phyloP scores from a whole-genome alignment of 805 yeast genomes.

The Jamesozyma gamospora region DNA sequence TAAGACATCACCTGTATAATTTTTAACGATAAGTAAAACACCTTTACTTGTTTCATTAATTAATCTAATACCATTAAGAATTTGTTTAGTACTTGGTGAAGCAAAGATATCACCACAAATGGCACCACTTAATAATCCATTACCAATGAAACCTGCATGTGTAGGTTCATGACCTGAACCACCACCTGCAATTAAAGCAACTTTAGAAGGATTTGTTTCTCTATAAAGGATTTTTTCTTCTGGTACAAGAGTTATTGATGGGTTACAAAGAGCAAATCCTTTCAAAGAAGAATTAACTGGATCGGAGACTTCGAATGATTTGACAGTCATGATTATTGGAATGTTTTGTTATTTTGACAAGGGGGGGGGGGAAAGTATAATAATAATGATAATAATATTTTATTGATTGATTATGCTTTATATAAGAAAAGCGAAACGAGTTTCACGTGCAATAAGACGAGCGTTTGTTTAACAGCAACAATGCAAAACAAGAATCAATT shows the following conservation, averaged over 20 bases:
- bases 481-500: too few species aligned
- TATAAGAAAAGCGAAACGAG: too few species aligned
- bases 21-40: conserved; percentile 71
- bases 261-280: conserved; percentile 32
- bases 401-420: too few species aligned
- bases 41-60: conserved; percentile 37
- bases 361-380: too few species aligned
- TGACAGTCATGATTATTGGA: conserved; percentile 10
- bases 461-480: too few species aligned
- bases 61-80: conserved; percentile 49
- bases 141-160: conserved; percentile 86
- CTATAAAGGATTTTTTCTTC: conserved; percentile 33
- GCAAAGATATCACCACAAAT: conserved; percentile 91
- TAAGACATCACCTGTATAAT: conserved; percentile 88
- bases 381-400: too few species aligned
- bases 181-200: conserved; percentile 78
- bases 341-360: too few species aligned
- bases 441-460: too few species aligned
- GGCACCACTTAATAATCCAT: conserved; percentile 74
- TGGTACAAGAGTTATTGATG: conserved; percentile 29
- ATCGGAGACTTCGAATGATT: conserved; percentile 33
- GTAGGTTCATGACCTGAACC: conserved; percentile 96
- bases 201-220: conserved; percentile 36
- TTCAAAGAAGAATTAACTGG: conserved; percentile 31
- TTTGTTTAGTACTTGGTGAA: conserved; percentile 88